Base-by-base conservation (phyloP, 2,329 filamentous ascomycete species). In the Elsinoe fawcettii region DNA sequence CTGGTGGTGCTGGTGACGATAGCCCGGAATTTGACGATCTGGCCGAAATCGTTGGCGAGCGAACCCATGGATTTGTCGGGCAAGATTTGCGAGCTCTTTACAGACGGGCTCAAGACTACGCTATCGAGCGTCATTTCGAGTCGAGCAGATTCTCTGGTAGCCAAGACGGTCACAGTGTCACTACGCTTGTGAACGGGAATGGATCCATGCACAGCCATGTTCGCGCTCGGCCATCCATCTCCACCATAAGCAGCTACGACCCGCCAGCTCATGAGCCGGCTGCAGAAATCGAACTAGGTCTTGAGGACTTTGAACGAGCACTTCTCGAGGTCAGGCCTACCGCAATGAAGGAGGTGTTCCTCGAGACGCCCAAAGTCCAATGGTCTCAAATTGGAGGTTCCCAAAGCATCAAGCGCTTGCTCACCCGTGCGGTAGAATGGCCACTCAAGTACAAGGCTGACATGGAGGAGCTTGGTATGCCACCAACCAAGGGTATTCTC, bases 331-430 rank as follows among this genome's bases (percentile, higher is more conserved):
- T 90, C n/a, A 80, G 82, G 9, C 90, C 92, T 1, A 90, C 87
- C 1, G 88, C 90, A 2, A 92, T 97, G 82, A 85, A 89, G 62
- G 90, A 95, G 66, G 84, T 96, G 57, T 89, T 93, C 67, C 78
- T 96, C 47, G 88, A 95, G 66, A 91, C 89, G 7, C 91, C 90
- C 0, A 90, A 87, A 12, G 85, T 95, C 25, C 81, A 80, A 69
- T 97, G 90, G 90, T 77, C 80, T 51, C 89, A 96, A 66, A 92
- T 97, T 54, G 91, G 90, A 60, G 92, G 92, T 0, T 88, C 95
- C 61, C 81, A 86, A 44, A 77, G 80, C 39, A 83, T 95, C 61
- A 95, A 95, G 67, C 22, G 72, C 57, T 74, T 75, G 34, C 75
- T 86, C 23, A 77, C 80, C 61, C 74, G 80, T 58, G 80, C 81